Percentiles rank a stretch among this genome's conserved stretches.
Evolutionary conservation across 306 rosid species (phyloP).

Genomic region (Prunus salicina): DNA sequence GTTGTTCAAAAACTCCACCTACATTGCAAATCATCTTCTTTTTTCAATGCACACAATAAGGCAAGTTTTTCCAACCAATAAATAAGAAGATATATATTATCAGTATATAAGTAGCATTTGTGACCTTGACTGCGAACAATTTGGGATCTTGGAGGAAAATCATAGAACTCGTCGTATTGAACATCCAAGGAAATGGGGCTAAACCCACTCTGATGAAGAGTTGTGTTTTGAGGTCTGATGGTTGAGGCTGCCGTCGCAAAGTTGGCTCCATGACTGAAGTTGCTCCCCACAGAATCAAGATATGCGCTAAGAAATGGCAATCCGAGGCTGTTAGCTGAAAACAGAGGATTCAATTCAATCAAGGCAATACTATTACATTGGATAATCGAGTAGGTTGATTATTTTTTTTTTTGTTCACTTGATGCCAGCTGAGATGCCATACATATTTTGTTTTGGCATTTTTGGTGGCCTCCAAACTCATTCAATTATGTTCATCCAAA

Average conservation of each 20-base stretch:
- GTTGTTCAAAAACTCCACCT: constrained; percentile 31
- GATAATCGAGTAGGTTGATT: background rate
- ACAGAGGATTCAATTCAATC: background rate
- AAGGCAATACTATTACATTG: background rate
- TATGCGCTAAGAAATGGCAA: constrained; percentile 59
- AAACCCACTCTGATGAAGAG: constrained; percentile 56
- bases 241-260: constrained; percentile 76
- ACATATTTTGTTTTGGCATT: too few species aligned
- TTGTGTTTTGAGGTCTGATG: constrained; percentile 56
- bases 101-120: background rate
- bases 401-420: too few species aligned
- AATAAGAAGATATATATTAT: too few species aligned
- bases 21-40: background rate
- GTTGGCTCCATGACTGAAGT: constrained; percentile 62
- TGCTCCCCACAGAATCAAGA: constrained; percentile 68
- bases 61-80: too few species aligned
- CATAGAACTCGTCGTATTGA: constrained; percentile 52
- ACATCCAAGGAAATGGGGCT: constrained; percentile 68
- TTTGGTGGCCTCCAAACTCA: too few species aligned
- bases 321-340: constrained; percentile 47
- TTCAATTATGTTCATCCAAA: too few species aligned
- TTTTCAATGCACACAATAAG: too few species aligned
- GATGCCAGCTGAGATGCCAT: too few species aligned
- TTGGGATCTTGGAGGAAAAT: constrained; percentile 49
- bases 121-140: constrained; percentile 37